These are phyloP conservation scores for Heliocybe sulcata DNA, from an alignment of 1,284 basidiomycete genomes.

Conservation along the genomic window DNA sequence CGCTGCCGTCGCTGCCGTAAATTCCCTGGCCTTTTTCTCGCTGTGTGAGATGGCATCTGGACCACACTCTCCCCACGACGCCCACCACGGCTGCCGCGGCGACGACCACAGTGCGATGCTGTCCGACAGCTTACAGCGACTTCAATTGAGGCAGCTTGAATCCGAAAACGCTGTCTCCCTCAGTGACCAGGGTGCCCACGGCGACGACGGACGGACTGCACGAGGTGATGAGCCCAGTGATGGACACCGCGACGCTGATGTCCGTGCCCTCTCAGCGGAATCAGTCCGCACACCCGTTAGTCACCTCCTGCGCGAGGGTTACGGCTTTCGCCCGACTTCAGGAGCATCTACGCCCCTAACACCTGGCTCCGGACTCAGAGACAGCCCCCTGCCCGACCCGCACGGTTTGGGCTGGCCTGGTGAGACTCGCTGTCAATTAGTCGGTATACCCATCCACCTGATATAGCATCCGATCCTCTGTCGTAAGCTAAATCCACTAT, in stretches of 20 bases:
- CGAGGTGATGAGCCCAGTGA: constrained; percentile 8
- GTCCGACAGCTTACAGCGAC: constrained; percentile 21
- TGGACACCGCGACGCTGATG: neutral
- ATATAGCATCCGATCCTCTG: neutral
- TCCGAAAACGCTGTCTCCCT: constrained; percentile 6
- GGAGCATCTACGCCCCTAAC: constrained; percentile 58
- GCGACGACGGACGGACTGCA: constrained; percentile 8
- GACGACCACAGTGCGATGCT: constrained; percentile 15
- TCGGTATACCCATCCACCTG: neutral
- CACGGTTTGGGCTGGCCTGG: constrained; percentile 95
- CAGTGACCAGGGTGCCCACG: constrained; percentile 11
- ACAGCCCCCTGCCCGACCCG: constrained; percentile 64
- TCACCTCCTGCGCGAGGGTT: constrained; percentile 57
- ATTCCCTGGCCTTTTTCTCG: neutral
- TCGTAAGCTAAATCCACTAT: constrained; percentile 82
- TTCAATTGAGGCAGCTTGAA: constrained; percentile 15
- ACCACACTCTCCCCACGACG: neutral
- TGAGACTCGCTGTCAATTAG: constrained; percentile 24
- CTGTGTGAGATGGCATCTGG: constrained; percentile 14
- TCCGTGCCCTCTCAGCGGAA: constrained; percentile 6
- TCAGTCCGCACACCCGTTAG: constrained; percentile 18
- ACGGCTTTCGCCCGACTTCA: constrained; percentile 71
- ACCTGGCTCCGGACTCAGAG: constrained; percentile 13
- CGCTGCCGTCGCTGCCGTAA: neutral
- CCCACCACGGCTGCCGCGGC: constrained; percentile 8